A percentile compares a stretch with the other conserved stretches of the same genome.
These are phyloP conservation scores for Aspergillus eucalypticola DNA, from an alignment of 2,329 filamentous ascomycete species.

Conservation along the genomic window DNA sequence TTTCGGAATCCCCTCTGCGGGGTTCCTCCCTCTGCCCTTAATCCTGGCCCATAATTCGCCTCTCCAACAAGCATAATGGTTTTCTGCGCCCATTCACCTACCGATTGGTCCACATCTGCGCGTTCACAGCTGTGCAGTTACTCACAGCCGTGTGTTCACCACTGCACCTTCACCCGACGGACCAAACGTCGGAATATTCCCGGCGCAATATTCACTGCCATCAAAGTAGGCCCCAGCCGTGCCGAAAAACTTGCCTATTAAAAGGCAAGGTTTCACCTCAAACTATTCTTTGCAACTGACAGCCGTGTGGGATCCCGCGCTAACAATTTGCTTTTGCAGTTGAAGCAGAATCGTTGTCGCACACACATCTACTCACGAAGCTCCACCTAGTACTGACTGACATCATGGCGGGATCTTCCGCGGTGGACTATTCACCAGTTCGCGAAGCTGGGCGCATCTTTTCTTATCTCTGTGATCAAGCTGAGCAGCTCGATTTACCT, in stretches of 20 bases:
- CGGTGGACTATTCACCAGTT: conserved; percentile 35
- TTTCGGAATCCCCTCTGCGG: background rate
- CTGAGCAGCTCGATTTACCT: conserved; percentile 36
- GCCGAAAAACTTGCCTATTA: conserved; percentile 7
- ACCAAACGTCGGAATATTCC: conserved; percentile 17
- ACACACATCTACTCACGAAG: background rate
- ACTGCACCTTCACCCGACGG: conserved; percentile 19
- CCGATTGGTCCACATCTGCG: conserved; percentile 10
- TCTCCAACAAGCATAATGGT: background rate
- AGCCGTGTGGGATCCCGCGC: too few relatives aligned
- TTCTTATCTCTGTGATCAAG: conserved; percentile 36
- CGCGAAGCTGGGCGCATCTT: conserved; percentile 42
- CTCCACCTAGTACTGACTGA: background rate
- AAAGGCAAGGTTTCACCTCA: conserved; percentile 1
- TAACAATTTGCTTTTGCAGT: too few relatives aligned
- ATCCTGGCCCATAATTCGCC: conserved; percentile 6
- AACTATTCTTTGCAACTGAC: conserved; percentile 8
- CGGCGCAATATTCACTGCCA: conserved; percentile 9
- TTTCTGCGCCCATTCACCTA: background rate
- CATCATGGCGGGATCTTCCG: conserved; percentile 20
- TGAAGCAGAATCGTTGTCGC: background rate
- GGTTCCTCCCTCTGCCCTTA: background rate
- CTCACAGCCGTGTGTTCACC: background rate
- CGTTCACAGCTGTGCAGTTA: background rate
- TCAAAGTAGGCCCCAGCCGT: background rate